phyloP scores from a whole-genome alignment of 2,329 filamentous ascomycete species.

The Penicillium sp. region DNA sequence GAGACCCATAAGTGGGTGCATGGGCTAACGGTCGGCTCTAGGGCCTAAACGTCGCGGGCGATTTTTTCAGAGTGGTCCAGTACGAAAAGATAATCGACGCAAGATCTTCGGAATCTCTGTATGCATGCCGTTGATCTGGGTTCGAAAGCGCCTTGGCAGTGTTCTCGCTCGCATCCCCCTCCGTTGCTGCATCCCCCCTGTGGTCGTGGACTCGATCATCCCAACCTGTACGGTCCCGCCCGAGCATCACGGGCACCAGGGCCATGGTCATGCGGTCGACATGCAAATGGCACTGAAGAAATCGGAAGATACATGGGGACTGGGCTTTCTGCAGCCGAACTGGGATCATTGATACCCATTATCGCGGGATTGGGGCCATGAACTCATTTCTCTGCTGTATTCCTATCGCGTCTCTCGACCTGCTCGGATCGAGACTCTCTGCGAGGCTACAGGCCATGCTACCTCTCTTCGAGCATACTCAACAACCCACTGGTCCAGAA shows the following conservation, averaged over 20 bases:
- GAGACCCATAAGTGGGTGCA: slow-evolving; percentile 21
- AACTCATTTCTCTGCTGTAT: background rate
- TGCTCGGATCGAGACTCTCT: background rate
- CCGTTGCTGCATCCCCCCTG: slow-evolving; percentile 9
- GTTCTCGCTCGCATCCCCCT: background rate
- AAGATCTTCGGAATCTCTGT: slow-evolving; percentile 17
- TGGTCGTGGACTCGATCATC: no score
- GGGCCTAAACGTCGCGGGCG: slow-evolving; percentile 10
- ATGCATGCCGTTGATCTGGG: background rate
- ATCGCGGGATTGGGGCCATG: no score
- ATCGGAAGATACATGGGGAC: no score
- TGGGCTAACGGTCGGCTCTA: slow-evolving; percentile 23
- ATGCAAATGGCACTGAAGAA: slow-evolving; percentile 6
- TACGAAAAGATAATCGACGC: slow-evolving; percentile 16
- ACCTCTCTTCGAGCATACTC: no score
- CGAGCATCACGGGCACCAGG: background rate
- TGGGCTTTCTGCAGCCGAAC: no score
- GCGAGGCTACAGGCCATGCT: no score
- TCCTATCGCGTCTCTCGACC: background rate
- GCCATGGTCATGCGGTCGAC: slow-evolving; percentile 2
- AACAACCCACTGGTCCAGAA: background rate
- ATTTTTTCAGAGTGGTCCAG: slow-evolving; percentile 9
- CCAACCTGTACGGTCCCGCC: no score
- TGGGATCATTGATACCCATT: no score
- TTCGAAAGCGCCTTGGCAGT: background rate